phyloP scores from a whole-genome alignment of 176 grass and related monocot species.

The Zoysia japonica region DNA sequence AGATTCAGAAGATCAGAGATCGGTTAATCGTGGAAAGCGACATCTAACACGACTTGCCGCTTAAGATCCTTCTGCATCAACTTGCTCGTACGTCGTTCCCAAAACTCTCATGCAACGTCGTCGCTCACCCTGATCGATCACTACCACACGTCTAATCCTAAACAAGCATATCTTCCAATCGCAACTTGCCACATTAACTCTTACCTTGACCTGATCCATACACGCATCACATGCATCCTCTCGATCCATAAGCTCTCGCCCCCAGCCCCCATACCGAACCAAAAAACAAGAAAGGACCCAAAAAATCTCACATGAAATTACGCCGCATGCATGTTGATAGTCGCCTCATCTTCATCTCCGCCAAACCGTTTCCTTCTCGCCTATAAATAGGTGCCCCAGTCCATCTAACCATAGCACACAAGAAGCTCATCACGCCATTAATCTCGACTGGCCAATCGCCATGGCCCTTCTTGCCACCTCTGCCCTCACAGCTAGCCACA shows the following conservation, averaged over 20 bases:
- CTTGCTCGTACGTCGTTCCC: too few relatives aligned
- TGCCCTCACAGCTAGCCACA: neutral
- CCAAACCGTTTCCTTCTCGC: neutral
- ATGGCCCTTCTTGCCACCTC: neutral
- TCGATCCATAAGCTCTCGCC: neutral
- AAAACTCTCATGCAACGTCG: too few relatives aligned
- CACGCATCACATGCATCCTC: neutral
- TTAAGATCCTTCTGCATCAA: too few relatives aligned
- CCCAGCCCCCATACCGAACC: neutral
- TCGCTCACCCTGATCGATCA: too few relatives aligned
- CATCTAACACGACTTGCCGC: too few relatives aligned
- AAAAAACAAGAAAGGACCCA: neutral
- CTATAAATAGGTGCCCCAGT: neutral
- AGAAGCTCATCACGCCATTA: neutral
- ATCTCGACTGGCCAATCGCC: too few relatives aligned
- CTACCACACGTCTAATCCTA: neutral
- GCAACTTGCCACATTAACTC: neutral
- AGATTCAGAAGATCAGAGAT: too few relatives aligned
- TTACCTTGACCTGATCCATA: neutral
- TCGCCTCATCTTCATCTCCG: too few relatives aligned
- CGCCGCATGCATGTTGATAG: too few relatives aligned
- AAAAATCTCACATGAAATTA: too few relatives aligned
- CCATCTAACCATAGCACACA: neutral
- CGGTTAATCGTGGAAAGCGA: too few relatives aligned
- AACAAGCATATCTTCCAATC: neutral